Evolutionary conservation across 2,329 filamentous ascomycete species (phyloP).

Genomic region (Phialophora macrospora): DNA sequence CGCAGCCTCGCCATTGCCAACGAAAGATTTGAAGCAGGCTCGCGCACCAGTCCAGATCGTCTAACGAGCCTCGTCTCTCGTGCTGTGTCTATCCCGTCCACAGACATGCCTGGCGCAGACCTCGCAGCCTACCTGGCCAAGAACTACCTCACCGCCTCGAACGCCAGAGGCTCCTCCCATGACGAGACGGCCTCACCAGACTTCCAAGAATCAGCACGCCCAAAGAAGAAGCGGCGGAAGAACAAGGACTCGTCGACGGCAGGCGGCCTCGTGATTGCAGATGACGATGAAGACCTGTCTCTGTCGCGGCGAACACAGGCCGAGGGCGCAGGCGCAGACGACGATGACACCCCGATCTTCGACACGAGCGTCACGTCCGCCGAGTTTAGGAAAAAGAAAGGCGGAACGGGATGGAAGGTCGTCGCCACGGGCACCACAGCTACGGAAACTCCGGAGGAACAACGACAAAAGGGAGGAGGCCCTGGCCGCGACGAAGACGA

Average conservation of each 20-base stretch:
- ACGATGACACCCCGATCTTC: slow-evolving; percentile 43
- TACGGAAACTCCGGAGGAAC: slow-evolving; percentile 44
- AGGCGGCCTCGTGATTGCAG: slow-evolving; percentile 47
- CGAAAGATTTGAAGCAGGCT: background rate
- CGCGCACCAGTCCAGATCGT: background rate
- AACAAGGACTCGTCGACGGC: slow-evolving; percentile 51
- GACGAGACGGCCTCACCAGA: slow-evolving; percentile 38
- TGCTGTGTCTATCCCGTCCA: background rate
- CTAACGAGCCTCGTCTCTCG: background rate
- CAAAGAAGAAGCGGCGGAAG: slow-evolving; percentile 63
- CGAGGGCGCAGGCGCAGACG: slow-evolving; percentile 42
- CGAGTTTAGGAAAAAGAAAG: slow-evolving; percentile 74
- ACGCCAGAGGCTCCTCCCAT: slow-evolving; percentile 40
- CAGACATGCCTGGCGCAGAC: slow-evolving; percentile 57
- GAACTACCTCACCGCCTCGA: slow-evolving; percentile 80
- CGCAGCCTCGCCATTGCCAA: background rate
- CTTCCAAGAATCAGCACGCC: slow-evolving; percentile 44
- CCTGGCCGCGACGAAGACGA: background rate
- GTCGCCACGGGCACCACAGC: slow-evolving; percentile 54
- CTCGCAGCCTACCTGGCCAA: slow-evolving; percentile 85
- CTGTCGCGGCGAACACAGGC: slow-evolving; percentile 38
- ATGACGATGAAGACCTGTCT: slow-evolving; percentile 45
- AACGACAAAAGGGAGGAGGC: background rate
- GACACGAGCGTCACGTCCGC: slow-evolving; percentile 44
- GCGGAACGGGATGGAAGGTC: slow-evolving; percentile 68